Percentiles rank a stretch among this genome's conserved stretches.
phyloP scores from a whole-genome alignment of 2,329 filamentous ascomycete genomes.

The Tricladium varicosporioides region DNA sequence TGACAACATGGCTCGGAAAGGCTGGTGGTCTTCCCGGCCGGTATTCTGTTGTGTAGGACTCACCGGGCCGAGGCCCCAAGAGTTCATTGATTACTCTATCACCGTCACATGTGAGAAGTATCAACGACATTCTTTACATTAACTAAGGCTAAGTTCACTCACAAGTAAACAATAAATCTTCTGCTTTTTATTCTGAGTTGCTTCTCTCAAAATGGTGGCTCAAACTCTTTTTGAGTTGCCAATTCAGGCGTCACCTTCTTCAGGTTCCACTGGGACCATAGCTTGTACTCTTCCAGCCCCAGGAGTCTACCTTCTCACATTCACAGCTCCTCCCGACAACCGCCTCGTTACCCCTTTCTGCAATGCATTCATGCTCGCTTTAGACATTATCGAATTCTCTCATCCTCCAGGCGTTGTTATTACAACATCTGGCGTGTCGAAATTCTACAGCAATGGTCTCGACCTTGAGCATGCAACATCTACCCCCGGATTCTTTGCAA shows the following conservation, averaged over 20 bases:
- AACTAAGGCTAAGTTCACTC: too few species aligned
- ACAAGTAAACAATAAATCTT: too few species aligned
- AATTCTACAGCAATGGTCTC: slow-evolving; percentile 84
- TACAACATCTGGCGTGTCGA: slow-evolving; percentile 71
- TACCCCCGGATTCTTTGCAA: slow-evolving; percentile 59
- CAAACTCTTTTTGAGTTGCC: slow-evolving; percentile 57
- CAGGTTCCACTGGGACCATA: slow-evolving; percentile 53
- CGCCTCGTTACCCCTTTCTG: slow-evolving; percentile 69
- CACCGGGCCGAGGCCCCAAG: too few species aligned
- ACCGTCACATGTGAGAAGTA: too few species aligned
- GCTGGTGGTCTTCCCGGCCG: too few species aligned
- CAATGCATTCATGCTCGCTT: slow-evolving; percentile 63
- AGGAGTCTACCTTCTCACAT: slow-evolving; percentile 69
- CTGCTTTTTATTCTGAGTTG: too few species aligned
- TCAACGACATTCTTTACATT: too few species aligned
- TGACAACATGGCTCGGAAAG: too few species aligned
- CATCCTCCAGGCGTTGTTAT: slow-evolving; percentile 71
- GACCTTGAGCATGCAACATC: slow-evolving; percentile 66
- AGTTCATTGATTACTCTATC: too few species aligned
- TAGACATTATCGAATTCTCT: slow-evolving; percentile 68
- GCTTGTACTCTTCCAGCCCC: slow-evolving; percentile 59
- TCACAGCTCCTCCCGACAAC: slow-evolving; percentile 72
- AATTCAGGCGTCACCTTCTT: slow-evolving; percentile 45
- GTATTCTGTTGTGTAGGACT: too few species aligned
- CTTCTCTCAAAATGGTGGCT: slow-evolving; percentile 18